phyloP scores from a whole-genome alignment of 2,329 filamentous ascomycete genomes.

The Colletotrichum sp. region DNA sequence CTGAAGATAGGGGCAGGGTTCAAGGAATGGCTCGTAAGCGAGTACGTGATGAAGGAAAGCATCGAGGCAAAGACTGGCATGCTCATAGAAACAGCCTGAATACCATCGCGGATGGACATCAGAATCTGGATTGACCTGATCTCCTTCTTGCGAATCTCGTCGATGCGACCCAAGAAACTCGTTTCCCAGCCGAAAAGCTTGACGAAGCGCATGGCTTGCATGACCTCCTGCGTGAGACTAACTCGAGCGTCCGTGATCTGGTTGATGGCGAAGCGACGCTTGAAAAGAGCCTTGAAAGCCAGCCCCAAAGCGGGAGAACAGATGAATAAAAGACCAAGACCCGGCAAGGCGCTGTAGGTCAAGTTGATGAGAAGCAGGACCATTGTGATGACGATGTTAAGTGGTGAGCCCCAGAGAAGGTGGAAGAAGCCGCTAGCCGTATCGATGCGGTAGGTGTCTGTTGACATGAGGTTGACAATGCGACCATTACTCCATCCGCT shows the following conservation, averaged over 20 bases:
- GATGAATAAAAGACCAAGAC: constrained; percentile 77
- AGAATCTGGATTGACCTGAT: constrained; percentile 82
- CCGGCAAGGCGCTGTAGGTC: constrained; percentile 85
- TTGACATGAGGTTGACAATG: constrained; percentile 91
- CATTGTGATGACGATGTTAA: constrained; percentile 74
- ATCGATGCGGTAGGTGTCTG: constrained; percentile 91
- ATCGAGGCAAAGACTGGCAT: constrained; percentile 94
- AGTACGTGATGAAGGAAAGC: constrained; percentile 88
- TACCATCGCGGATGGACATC: constrained; percentile 80
- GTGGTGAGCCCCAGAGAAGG: constrained; percentile 84
- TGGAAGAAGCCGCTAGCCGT: constrained; percentile 89
- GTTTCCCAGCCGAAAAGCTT: constrained; percentile 96
- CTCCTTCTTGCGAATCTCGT: constrained; percentile 75
- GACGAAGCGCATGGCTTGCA: constrained; percentile 89
- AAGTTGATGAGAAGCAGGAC: constrained; percentile 84
- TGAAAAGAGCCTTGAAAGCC: constrained; percentile 78
- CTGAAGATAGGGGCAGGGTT: constrained; percentile 84
- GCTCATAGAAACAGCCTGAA: constrained; percentile 82
- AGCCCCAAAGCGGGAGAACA: constrained; percentile 73
- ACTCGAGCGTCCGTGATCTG: constrained; percentile 92
- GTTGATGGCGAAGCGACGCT: constrained; percentile 78
- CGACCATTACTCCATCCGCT: constrained; percentile 85
- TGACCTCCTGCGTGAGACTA: constrained; percentile 86
- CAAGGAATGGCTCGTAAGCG: constrained; percentile 68
- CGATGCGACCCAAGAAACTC: constrained; percentile 79